phyloP scores from a whole-genome alignment of 306 rosid genomes.

The Vigna radiata region DNA sequence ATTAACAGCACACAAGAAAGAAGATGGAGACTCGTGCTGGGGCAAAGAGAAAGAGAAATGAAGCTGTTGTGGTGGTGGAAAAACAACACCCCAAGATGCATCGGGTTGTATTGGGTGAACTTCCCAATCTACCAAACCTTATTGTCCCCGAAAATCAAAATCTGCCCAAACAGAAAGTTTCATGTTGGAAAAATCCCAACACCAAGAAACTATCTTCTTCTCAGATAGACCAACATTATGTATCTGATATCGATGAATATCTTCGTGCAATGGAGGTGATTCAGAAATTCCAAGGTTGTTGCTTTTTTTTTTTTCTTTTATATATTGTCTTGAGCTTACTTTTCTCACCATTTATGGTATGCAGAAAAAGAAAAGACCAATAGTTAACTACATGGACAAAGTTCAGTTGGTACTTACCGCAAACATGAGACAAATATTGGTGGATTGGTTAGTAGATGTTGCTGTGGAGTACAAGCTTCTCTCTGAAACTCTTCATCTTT shows the following conservation, averaged over 20 bases:
- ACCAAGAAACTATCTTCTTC: slow-evolving; percentile 18
- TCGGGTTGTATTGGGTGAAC: slow-evolving; percentile 69
- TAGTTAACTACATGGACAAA: slow-evolving; percentile 54
- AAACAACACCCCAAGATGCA: slow-evolving; percentile 46
- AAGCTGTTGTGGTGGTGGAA: slow-evolving; percentile 30
- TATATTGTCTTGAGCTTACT: neutral
- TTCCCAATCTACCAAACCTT: slow-evolving; percentile 52
- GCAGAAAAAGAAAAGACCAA: slow-evolving; percentile 63
- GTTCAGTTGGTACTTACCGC: slow-evolving; percentile 64
- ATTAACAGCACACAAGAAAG: neutral
- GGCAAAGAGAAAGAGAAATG: slow-evolving; percentile 57
- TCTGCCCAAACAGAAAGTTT: slow-evolving; percentile 23
- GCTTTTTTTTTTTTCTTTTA: neutral
- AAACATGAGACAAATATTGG: slow-evolving; percentile 76
- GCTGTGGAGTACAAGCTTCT: slow-evolving; percentile 82
- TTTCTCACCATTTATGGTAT: neutral
- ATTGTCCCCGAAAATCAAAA: neutral
- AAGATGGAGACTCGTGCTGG: neutral
- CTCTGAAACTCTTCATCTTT: slow-evolving; percentile 70
- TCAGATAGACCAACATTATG: neutral
- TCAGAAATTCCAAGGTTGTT: neutral
- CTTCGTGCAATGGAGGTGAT: slow-evolving; percentile 73
- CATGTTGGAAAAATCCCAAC: slow-evolving; percentile 28
- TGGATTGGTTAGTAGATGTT: slow-evolving; percentile 94
- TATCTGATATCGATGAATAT: slow-evolving; percentile 49